Evolutionary conservation across 768 basidiomycete genomes (phyloP).

Genomic region (Panellus pusillus): DNA sequence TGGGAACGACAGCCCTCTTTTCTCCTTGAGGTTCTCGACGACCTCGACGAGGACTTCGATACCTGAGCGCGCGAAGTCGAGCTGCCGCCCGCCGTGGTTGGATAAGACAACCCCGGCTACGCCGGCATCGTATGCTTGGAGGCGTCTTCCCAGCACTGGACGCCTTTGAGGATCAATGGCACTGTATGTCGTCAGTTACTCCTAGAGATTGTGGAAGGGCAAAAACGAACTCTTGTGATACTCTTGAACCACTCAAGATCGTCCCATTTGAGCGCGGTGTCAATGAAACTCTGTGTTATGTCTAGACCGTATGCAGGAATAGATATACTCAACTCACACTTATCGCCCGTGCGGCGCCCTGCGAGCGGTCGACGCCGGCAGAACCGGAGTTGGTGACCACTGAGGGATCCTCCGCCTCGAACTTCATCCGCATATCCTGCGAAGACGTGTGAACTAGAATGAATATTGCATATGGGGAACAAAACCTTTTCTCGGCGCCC

Average conservation of each 20-base stretch:
- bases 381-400: slow-evolving; percentile 55
- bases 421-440: slow-evolving; percentile 92
- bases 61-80: slow-evolving; percentile 83
- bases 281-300: slow-evolving; percentile 84
- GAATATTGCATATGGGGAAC: background rate
- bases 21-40: slow-evolving; percentile 64
- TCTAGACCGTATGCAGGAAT: background rate
- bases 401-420: slow-evolving; percentile 67
- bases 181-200: slow-evolving; percentile 41
- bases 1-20: slow-evolving; percentile 70
- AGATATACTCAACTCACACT: slow-evolving; percentile 49
- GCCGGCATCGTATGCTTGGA: slow-evolving; percentile 78
- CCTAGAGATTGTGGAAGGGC: too few relatives aligned
- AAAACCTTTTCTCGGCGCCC: slow-evolving; percentile 83
- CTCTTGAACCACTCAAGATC: slow-evolving; percentile 82
- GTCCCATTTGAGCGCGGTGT: slow-evolving; percentile 84
- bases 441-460: background rate
- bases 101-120: slow-evolving; percentile 80
- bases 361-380: slow-evolving; percentile 71
- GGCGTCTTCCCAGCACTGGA: slow-evolving; percentile 90
- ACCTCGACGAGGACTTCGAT: slow-evolving; percentile 91
- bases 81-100: slow-evolving; percentile 80
- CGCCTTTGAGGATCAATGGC: slow-evolving; percentile 90
- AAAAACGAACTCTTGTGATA: slow-evolving; percentile 51
- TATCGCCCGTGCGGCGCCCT: slow-evolving; percentile 94